Base-by-base conservation (phyloP, 2,329 filamentous ascomycete genomes). In the Colletotrichum sp. region DNA sequence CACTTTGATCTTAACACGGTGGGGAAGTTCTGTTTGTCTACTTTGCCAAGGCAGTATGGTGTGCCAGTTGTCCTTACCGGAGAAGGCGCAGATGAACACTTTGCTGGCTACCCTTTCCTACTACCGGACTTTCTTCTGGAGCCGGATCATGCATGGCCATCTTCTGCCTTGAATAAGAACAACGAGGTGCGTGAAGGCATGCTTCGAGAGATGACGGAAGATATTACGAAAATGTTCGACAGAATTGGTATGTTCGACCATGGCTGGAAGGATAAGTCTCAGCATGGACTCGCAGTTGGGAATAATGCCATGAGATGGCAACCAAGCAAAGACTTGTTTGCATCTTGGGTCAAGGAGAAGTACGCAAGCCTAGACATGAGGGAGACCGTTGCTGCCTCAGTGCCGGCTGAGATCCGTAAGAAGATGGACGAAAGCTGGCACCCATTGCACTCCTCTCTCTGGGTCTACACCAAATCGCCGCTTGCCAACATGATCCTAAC, bases 61-160 rank as follows among this genome's bases (percentile, higher is more conserved):
- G 85, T 88, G 80, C 90, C 90, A 75, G 90, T 91, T 3, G 87
- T 92, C 5, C 82, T 92, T 9, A 90, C 89, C 0, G 86, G 87
- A 21, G 88, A 90, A 78, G 89, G 89, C 4, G 82, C 88, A 9
- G 90, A 91, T 74, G 90, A 91, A 81, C 84, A 87, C 68, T 91
- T 92, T 79, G 87, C 84, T 4, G 90, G 90, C 26, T 92, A 92
- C 76, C 81, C 84, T 0, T 82, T 85, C 59, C 88, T 88, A 68
- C 78, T 85, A 0, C 81, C 85, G 1, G 89, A 91, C 69, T 87
- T 86, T 67, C 83, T 92, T 2, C 83, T 86, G 10, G 90, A 91
- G 78, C 80, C 85, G 2, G 90, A 92, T 77, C 66, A 72, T 8
- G 78, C 85, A 18, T 83, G 81, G 80, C 80, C 81, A 2, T 77